A percentile compares a stretch with the other conserved stretches of the same genome.
phyloP scores from a whole-genome alignment of 441 rosid genomes.

The Capsella rubella region DNA sequence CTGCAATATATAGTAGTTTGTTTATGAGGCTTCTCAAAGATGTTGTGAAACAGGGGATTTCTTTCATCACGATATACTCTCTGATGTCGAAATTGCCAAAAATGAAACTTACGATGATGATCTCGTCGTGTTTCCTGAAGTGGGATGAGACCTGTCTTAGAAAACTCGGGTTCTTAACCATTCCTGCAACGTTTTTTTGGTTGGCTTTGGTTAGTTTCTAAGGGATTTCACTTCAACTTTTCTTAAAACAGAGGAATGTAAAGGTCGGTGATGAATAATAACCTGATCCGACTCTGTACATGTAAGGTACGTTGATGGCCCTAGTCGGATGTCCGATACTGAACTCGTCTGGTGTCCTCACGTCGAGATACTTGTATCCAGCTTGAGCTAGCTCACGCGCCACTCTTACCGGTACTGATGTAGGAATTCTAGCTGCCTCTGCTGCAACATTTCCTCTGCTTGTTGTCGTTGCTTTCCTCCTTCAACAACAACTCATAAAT shows the following conservation, averaged over 20 bases:
- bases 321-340: slow-evolving; percentile 78
- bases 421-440: slow-evolving; percentile 61
- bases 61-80: background rate
- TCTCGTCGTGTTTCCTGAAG: slow-evolving; percentile 79
- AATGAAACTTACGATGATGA: slow-evolving; percentile 65
- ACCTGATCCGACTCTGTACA: slow-evolving; percentile 90
- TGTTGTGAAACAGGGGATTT: background rate
- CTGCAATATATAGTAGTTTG: slow-evolving; percentile 42
- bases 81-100: background rate
- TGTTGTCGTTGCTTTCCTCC: slow-evolving; percentile 52
- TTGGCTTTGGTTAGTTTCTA: slow-evolving; percentile 5
- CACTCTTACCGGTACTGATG: slow-evolving; percentile 90
- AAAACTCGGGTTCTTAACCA: slow-evolving; percentile 73
- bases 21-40: background rate
- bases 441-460: slow-evolving; percentile 42
- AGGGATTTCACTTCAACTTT: background rate
- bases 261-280: slow-evolving; percentile 24
- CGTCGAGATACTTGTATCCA: slow-evolving; percentile 86
- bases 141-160: slow-evolving; percentile 61
- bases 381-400: slow-evolving; percentile 91
- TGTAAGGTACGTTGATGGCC: slow-evolving; percentile 84
- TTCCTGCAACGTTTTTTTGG: slow-evolving; percentile 49
- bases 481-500: slow-evolving; percentile 23
- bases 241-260: background rate
- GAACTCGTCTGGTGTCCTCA: slow-evolving; percentile 83